A percentile compares a stretch with the other conserved stretches of the same genome.
phyloP scores from a whole-genome alignment of 2,329 filamentous ascomycete genomes.

The Dactylonectria estremocensis region DNA sequence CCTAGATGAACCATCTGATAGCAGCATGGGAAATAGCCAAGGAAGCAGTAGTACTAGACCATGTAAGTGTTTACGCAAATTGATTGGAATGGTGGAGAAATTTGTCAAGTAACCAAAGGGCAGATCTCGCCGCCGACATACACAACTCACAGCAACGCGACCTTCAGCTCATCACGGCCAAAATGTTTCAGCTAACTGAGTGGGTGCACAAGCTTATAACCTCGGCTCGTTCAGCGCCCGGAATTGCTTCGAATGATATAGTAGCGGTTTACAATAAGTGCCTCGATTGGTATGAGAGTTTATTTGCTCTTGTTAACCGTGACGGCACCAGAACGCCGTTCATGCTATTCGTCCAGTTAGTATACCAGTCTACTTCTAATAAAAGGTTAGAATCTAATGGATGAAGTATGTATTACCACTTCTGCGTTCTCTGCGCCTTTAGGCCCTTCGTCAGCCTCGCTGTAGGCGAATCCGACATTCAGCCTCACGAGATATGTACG shows the following conservation, averaged over 20 bases:
- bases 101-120: not conserved
- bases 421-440: constrained; percentile 34
- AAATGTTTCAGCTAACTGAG: constrained; percentile 37
- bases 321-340: constrained; percentile 29
- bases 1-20: not conserved
- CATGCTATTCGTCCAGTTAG: constrained; percentile 38
- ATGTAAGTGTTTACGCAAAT: not conserved
- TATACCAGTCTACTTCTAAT: not conserved
- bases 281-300: constrained; percentile 37
- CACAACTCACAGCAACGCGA: constrained; percentile 2
- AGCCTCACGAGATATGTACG: constrained; percentile 23
- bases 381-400: not conserved
- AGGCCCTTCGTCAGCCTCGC: constrained; percentile 20
- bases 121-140: not conserved
- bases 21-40: not conserved
- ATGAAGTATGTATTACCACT: constrained; percentile 40
- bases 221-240: not conserved
- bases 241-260: not conserved
- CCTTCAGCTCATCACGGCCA: constrained; percentile 23
- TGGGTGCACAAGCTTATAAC: constrained; percentile 32
- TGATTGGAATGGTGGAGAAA: not conserved
- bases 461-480: constrained; percentile 1
- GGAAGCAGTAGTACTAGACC: not conserved
- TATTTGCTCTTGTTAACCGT: constrained; percentile 23
- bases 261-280: constrained; percentile 32